Percentiles rank a stretch among this genome's conserved stretches.
Conservation (phyloP, 2,329 filamentous ascomycete genomes). For the Aureobasidium sp. region DNA sequence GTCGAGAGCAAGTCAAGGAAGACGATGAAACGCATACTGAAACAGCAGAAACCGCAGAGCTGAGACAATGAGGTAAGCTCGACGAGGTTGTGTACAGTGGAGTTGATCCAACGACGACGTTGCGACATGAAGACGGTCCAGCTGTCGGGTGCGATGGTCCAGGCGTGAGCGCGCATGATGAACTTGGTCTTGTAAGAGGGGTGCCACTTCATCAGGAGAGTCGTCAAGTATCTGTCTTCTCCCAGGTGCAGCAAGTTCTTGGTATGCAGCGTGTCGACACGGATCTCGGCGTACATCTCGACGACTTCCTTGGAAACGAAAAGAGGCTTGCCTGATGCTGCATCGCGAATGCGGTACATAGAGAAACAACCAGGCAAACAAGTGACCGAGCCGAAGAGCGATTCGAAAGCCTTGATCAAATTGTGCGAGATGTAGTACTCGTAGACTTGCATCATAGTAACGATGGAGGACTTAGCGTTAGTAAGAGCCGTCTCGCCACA, state of each 20-base stretch:
- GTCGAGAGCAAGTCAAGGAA: slow-evolving; percentile 91
- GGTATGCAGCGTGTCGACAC: slow-evolving; percentile 96
- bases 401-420: slow-evolving; percentile 92
- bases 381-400: slow-evolving; percentile 92
- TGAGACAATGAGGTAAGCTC: slow-evolving; percentile 90
- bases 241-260: slow-evolving; percentile 96
- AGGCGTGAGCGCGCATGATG: slow-evolving; percentile 83
- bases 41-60: slow-evolving; percentile 98
- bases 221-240: slow-evolving; percentile 96
- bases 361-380: slow-evolving; percentile 98
- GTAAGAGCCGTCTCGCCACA: slow-evolving; percentile 92
- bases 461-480: slow-evolving; percentile 86
- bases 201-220: slow-evolving; percentile 85
- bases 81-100: slow-evolving; percentile 93
- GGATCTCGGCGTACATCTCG: slow-evolving; percentile 80
- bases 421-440: slow-evolving; percentile 99
- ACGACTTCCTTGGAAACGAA: slow-evolving; percentile 93
- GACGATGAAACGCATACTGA: slow-evolving; percentile 98
- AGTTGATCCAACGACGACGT: slow-evolving; percentile 99
- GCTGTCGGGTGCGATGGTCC: slow-evolving; percentile 93
- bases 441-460: slow-evolving; percentile 99
- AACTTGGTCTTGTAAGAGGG: slow-evolving; percentile 98
- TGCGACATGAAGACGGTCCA: slow-evolving; percentile 95
- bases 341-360: slow-evolving; percentile 95
- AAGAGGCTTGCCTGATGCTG: slow-evolving; percentile 88